These are phyloP conservation scores for Agastache rugosa DNA, from an alignment of 257 asterid species.

Conservation along the genomic window DNA sequence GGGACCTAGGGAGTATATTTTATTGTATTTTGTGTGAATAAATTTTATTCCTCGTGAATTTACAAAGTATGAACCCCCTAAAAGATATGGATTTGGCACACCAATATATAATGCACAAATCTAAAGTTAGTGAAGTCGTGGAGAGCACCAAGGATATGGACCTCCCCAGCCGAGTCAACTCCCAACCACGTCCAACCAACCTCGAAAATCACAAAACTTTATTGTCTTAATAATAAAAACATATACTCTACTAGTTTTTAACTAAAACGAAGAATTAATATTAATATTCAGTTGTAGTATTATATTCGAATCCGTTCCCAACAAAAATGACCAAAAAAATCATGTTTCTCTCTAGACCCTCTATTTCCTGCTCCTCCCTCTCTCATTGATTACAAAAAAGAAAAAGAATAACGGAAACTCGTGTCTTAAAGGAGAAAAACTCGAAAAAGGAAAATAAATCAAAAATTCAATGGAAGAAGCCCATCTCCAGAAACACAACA, in stretches of 20 bases:
- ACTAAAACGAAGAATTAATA: no score
- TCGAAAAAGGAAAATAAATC: neutral
- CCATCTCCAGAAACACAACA: conserved; percentile 34
- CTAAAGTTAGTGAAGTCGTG: conserved; percentile 32
- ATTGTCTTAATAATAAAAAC: no score
- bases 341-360: conserved; percentile 26
- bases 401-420: neutral
- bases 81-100: neutral
- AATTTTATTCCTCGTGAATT: no score
- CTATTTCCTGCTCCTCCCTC: conserved; percentile 11
- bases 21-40: no score
- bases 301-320: neutral
- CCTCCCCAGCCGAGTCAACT: conserved; percentile 36
- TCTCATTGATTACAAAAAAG: neutral
- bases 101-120: neutral
- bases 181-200: conserved; percentile 25
- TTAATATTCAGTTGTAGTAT: no score
- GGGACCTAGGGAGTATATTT: no score
- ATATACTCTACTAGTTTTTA: no score
- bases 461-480: conserved; percentile 46
- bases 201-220: neutral
- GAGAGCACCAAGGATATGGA: conserved; percentile 23
- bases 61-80: no score
- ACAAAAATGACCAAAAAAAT: conserved; percentile 16
- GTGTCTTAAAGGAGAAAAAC: neutral